Evolutionary conservation across 1,139 yeast genomes (phyloP), one percentile per base, ranked within the genome.

Genomic region (Candida labiduridarum): DNA sequence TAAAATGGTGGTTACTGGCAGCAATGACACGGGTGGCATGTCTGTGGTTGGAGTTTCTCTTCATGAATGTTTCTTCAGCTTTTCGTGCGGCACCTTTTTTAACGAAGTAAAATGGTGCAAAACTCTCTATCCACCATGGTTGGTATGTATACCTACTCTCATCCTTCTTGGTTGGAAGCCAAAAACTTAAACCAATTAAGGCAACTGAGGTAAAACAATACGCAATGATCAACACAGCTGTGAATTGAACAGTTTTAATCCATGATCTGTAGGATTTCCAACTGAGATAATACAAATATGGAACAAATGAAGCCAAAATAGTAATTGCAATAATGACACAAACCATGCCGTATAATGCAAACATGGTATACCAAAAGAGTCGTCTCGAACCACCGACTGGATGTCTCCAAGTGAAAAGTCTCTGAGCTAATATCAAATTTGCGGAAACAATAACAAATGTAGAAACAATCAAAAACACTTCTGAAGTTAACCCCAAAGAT

Each of bases 61-160:
- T 74, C 78, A 73, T 71, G 49, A 74, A 74, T 1, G 76, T 63
- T 48, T 67, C 72, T 55, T 70, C 79, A 2, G 79, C 79, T 36
- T 68, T 65, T 53, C 65, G 65, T 2, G 74, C 72, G 8, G 79
- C 79, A 45, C 65, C 63, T 41, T 66, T 66, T 55, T 64, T 60
- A 18, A 74, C 79, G 58, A 72, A 75, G 56, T 75, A 74, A 46
- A 71, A 68, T 11, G 78, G 75, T 38, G 65, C 58, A 58, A 75
- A 75, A 15, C 73, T 67, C 57, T 74, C 78, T 54, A 75, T 67
- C 79, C 79, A 75, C 79, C 79, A 74, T 22, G 79, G 78, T 55
- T 75, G 79, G 56, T 72, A 74, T 10, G 78, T 73, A 59, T 72
- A 73, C 50, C 72, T 66, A 50, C 66, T 68, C 55, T 73, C 78